Evolutionary conservation across 2,329 filamentous ascomycete species (phyloP), one percentile per base, ranked within the genome.

Genomic region (Lecanicillium sp.): DNA sequence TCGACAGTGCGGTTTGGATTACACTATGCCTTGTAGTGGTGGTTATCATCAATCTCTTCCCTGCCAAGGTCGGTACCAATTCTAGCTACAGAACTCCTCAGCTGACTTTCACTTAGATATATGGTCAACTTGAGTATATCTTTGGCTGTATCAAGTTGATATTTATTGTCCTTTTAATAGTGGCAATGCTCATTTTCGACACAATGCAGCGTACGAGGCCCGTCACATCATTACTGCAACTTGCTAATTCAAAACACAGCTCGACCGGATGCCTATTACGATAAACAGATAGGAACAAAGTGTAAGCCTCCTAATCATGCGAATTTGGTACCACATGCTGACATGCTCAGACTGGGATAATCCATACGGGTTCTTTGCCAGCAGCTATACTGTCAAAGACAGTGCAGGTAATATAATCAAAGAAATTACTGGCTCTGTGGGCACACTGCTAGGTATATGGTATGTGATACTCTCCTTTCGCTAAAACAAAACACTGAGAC

Each of bases 321-420:
- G n/a, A n/a, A n/a, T n/a, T n/a, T n/a, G n/a, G n/a, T n/a, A n/a
- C n/a, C n/a, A n/a, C n/a, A n/a, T n/a, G n/a, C 18, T 38, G n/a
- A 35, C 13, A 18, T 5, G 11, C 12, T 9, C 14, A 36, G 33
- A 30, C 8, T 29, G 35, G 42, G 37, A 33, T 6, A 2, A 38
- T 1, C 60, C 62, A 2, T 65, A 60, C 25, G 52, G 53, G 5
- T 64, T 65, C 45, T 64, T 65, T 45, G 60, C 55, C 33, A 37
- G 44, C 1, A 40, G 41, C 1, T 64, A 58, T 38, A 35, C 45
- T 4, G 57, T 63, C 28, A 55, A 49, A 40, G 51, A 56, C 32
- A 51, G 55, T 33, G 37, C 41, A 48, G 40, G 38, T 7, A 31
- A 19, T 19, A 9, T 30, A 13, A 28, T 35, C 12, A 18, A 31